A percentile compares a stretch with the other conserved stretches of the same genome.
Conservation (phyloP, 1,284 basidiomycete genomes). For the Moniliophthora roreri region DNA sequence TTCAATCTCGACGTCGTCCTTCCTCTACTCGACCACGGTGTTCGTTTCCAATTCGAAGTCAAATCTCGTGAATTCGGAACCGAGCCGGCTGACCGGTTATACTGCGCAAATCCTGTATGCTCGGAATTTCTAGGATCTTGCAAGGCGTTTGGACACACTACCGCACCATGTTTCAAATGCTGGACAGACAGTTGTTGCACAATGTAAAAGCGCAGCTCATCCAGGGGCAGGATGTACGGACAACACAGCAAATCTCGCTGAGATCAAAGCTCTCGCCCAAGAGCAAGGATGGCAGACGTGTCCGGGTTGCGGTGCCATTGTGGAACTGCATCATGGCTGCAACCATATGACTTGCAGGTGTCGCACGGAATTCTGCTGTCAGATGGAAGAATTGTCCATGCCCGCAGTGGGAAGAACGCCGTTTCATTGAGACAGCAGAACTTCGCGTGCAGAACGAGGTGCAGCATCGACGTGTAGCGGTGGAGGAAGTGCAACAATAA, state of each 20-base stretch:
- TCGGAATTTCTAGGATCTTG: conserved; percentile 52
- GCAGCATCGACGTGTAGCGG: conserved; percentile 24
- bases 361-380: conserved; percentile 46
- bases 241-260: conserved; percentile 29
- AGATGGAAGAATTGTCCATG: conserved; percentile 54
- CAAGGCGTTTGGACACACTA: not conserved
- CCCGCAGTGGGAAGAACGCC: conserved; percentile 52
- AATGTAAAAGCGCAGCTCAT: conserved; percentile 43
- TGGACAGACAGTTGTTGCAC: conserved; percentile 34
- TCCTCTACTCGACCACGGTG: conserved; percentile 21
- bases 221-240: conserved; percentile 33
- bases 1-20: conserved; percentile 26
- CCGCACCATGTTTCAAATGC: conserved; percentile 38
- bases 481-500: conserved; percentile 24
- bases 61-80: conserved; percentile 39
- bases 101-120: conserved; percentile 41
- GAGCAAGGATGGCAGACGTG: conserved; percentile 48
- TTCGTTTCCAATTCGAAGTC: conserved; percentile 24
- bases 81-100: conserved; percentile 34
- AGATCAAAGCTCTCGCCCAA: conserved; percentile 42
- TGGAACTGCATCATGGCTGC: conserved; percentile 47
- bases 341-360: conserved; percentile 53
- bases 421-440: conserved; percentile 36
- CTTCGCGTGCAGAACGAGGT: conserved; percentile 36
- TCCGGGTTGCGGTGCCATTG: conserved; percentile 40